Conservation (phyloP, 75 land plant species). For the Sequoiadendron giganteum region DNA sequence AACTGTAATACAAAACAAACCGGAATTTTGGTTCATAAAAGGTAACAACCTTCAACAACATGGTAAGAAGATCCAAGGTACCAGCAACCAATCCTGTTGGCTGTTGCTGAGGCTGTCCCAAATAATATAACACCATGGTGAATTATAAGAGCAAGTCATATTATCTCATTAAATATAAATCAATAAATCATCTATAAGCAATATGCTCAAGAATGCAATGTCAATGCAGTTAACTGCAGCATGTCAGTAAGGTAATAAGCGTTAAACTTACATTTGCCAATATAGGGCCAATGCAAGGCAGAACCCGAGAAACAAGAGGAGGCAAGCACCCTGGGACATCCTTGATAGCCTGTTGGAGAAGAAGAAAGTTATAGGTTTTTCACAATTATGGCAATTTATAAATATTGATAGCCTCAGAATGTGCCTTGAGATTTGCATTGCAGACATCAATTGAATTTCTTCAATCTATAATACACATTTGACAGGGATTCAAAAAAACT, state of each 20-base stretch:
- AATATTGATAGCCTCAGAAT: not conserved
- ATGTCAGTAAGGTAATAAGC: not conserved
- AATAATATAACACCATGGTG: constrained; percentile 6
- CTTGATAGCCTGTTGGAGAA: constrained; percentile 71
- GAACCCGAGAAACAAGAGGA: constrained; percentile 67
- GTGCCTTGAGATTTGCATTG: not conserved
- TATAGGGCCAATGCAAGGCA: constrained; percentile 71
- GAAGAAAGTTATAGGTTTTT: not conserved
- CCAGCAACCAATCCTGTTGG: constrained; percentile 82
- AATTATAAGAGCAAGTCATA: constrained; percentile 6
- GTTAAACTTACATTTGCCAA: constrained; percentile 58
- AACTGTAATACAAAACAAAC: not conserved
- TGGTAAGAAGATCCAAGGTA: constrained; percentile 80
- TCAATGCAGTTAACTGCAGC: not conserved
- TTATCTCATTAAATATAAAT: not conserved
- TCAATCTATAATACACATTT: not conserved
- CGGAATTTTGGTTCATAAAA: not conserved
- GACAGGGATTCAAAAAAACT: not conserved
- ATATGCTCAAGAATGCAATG: not conserved
- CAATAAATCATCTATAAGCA: not conserved
- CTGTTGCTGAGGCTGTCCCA: constrained; percentile 71
- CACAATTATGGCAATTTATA: not conserved
- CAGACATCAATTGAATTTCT: not conserved
- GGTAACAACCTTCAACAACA: constrained; percentile 72
- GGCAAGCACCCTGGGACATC: constrained; percentile 75